Conservation (phyloP, 208 protist species). For the Entamoeba moshkovskii region DNA sequence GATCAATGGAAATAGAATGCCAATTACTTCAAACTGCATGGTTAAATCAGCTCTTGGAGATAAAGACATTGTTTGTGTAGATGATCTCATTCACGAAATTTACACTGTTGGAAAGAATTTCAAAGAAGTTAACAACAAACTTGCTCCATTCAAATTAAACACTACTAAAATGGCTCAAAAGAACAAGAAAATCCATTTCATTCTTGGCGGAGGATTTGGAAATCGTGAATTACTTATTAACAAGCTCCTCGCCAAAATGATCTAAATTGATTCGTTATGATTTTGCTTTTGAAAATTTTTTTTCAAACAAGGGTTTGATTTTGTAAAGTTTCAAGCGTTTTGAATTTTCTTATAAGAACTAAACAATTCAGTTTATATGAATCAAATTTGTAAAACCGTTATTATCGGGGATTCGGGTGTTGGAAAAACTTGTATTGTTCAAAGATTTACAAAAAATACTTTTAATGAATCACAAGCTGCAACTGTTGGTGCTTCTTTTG, state of each 20-base stretch:
- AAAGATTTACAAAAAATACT: background rate
- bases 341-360: background rate
- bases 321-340: background rate
- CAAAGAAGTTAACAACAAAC: slow-evolving; percentile 79
- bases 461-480: background rate
- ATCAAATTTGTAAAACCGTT: background rate
- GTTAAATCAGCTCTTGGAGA: slow-evolving; percentile 79
- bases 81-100: slow-evolving; percentile 99
- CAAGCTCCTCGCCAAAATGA: slow-evolving; percentile 81
- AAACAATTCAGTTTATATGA: no score
- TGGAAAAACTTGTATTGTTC: background rate
- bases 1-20: slow-evolving; percentile 84
- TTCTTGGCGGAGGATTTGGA: slow-evolving; percentile 93
- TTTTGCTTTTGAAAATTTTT: no score
- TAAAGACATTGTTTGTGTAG: slow-evolving; percentile 81
- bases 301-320: background rate
- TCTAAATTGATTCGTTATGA: slow-evolving; percentile 51
- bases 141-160: slow-evolving; percentile 85
- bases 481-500: background rate
- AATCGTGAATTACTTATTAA: slow-evolving; percentile 97
- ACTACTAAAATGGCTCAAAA: slow-evolving; percentile 70
- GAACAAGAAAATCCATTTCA: slow-evolving; percentile 84
- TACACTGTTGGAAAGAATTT: slow-evolving; percentile 91
- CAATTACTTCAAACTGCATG: slow-evolving; percentile 77
- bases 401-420: background rate